Evolutionary conservation across 768 basidiomycete species (phyloP).

Genomic region (Cantharellus cinnabarinus): DNA sequence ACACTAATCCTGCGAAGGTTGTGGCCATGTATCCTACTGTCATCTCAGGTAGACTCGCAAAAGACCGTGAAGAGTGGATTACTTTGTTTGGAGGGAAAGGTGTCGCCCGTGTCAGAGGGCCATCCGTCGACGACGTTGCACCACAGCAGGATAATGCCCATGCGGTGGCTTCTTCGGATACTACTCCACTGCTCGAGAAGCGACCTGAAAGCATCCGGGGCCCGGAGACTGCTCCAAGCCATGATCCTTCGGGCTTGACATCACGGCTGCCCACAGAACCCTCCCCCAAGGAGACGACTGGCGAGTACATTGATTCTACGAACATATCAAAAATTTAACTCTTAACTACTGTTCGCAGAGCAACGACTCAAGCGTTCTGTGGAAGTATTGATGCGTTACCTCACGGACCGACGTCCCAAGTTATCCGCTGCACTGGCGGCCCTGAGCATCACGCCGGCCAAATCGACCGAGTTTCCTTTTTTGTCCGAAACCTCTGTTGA

Average conservation of each 20-base stretch:
- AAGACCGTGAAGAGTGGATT: slow-evolving; percentile 55
- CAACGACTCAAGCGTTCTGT: slow-evolving; percentile 22
- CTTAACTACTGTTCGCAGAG: slow-evolving; percentile 7
- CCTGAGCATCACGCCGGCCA: slow-evolving; percentile 45
- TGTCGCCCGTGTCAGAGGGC: slow-evolving; percentile 3
- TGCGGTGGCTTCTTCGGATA: not conserved
- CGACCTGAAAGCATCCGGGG: no score
- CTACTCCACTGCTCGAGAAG: not conserved
- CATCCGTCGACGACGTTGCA: not conserved
- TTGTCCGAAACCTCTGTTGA: slow-evolving; percentile 53
- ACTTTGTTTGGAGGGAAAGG: slow-evolving; percentile 58
- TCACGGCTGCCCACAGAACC: not conserved
- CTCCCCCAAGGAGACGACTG: not conserved
- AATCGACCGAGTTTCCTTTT: slow-evolving; percentile 44
- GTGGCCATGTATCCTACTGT: slow-evolving; percentile 70
- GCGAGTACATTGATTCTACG: no score
- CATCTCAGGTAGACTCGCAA: slow-evolving; percentile 58
- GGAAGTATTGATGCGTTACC: slow-evolving; percentile 74
- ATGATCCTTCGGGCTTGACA: not conserved
- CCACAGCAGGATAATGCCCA: not conserved
- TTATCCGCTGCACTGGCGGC: slow-evolving; percentile 53
- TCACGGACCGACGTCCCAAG: slow-evolving; percentile 79
- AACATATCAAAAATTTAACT: not conserved
- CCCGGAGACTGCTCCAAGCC: no score
- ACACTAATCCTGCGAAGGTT: slow-evolving; percentile 86